These are phyloP conservation scores for Umbelopsis sp. DNA, from an alignment of 192 early-diverging fungal species.

Conservation along the genomic window DNA sequence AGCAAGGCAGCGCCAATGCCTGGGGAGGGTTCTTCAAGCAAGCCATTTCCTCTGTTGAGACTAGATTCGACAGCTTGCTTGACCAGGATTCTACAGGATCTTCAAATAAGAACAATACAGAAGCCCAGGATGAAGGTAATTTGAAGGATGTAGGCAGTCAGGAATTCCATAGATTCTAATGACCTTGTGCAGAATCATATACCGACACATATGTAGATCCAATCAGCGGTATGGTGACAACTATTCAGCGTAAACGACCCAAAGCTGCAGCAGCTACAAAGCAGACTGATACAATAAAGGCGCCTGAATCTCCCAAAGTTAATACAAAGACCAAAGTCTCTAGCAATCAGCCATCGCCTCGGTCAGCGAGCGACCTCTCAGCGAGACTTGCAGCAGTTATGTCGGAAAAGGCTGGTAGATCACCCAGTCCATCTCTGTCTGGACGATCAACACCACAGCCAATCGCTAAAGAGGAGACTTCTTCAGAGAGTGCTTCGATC, in stretches of 20 bases:
- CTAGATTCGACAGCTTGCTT: slow-evolving; percentile 71
- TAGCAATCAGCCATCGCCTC: slow-evolving; percentile 24
- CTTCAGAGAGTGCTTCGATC: too few relatives aligned
- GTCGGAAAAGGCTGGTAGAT: slow-evolving; percentile 40
- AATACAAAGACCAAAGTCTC: slow-evolving; percentile 1
- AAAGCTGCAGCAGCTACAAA: slow-evolving; percentile 22
- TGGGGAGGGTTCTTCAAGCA: slow-evolving; percentile 76
- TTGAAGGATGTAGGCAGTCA: neutral
- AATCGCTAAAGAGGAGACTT: neutral
- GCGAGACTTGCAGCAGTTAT: slow-evolving; percentile 51
- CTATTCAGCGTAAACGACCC: slow-evolving; percentile 27
- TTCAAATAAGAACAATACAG: neutral
- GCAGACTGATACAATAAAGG: slow-evolving; percentile 11
- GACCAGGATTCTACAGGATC: slow-evolving; percentile 43
- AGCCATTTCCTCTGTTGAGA: slow-evolving; percentile 75
- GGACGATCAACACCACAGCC: slow-evolving; percentile 9
- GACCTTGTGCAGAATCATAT: slow-evolving; percentile 18
- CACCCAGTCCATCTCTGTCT: slow-evolving; percentile 25
- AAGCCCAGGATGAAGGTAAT: neutral
- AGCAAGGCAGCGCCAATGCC: slow-evolving; percentile 15
- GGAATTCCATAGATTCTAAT: too few relatives aligned
- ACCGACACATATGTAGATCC: slow-evolving; percentile 50
- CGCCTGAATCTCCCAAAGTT: slow-evolving; percentile 20
- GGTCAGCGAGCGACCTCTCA: slow-evolving; percentile 43
- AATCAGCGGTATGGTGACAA: slow-evolving; percentile 51